Base-by-base conservation (phyloP, 805 yeast genomes). In the Saitoella complicata region DNA sequence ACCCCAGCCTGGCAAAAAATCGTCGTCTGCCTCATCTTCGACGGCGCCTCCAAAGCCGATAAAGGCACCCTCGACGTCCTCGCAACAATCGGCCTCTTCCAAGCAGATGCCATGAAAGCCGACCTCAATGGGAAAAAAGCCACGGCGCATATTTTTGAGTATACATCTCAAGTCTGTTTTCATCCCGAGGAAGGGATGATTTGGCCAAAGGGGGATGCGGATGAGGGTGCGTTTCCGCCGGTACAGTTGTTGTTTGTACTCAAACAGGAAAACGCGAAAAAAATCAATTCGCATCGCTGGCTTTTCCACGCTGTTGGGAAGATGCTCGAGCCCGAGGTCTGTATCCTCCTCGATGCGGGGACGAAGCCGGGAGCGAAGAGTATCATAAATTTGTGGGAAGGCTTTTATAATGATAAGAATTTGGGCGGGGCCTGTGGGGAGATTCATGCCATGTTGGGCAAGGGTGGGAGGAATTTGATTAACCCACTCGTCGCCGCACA, bases 391-490 rank as follows among this genome's bases (percentile, higher is more conserved):
- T 64, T 76, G 44, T 76, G 82, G 82, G 71, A 73, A 51, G 78
- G 75, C 42, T 76, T 76, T 50, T 73, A 75, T 57, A 62, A 66
- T 46, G 73, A 76, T 53, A 67, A 69, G 7, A 68, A 68, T 46
- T 76, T 76, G 31, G 82, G 81, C 4, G 82, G 82, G 30, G 80
- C 81, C 4, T 75, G 80, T 61, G 82, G 82, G n/a, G 82, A 76
- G 53, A 75, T 76, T 54, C 76, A 73, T 46, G 79, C 80, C 2
- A 67, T 72, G 56, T 62, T 76, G 58, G 72, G 72, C 10, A 66
- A 66, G 36, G 63, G 64, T 43, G 55, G 68, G 12, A 70, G 66
- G 53, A 66, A 71, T 50, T 53, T 73, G 48, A 63, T 74, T 37
- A 76, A 76, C 55, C 80, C 81, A 7, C 59, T 76, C 34, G 79